Evolutionary conservation across 257 asterid genomes (phyloP).

Genomic region (Solanum ossicruentum): DNA sequence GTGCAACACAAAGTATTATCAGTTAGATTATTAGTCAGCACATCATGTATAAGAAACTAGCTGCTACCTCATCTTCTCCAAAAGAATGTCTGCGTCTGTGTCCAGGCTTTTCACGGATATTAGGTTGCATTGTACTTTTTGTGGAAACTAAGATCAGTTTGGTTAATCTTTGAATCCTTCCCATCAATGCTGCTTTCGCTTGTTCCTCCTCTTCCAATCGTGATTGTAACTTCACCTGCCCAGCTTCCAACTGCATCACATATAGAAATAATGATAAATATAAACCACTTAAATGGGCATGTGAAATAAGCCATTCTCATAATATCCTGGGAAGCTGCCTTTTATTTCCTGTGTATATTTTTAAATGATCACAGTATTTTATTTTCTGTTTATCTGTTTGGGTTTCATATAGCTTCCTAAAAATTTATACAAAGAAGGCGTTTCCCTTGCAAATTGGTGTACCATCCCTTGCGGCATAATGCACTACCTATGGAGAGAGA

Average conservation of each 20-base stretch:
- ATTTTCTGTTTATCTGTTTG: not conserved
- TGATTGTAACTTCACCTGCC: constrained; percentile 72
- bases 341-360: not conserved
- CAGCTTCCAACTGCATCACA: constrained; percentile 65
- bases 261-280: not conserved
- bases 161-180: constrained; percentile 83
- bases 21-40: not conserved
- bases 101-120: constrained; percentile 28
- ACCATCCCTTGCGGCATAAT: not conserved
- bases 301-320: not conserved
- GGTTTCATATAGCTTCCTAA: not conserved
- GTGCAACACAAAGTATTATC: not conserved
- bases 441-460: not conserved
- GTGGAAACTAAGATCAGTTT: constrained; percentile 78
- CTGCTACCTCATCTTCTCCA: constrained; percentile 75
- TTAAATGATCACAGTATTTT: not conserved
- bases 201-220: constrained; percentile 89
- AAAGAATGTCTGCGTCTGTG: constrained; percentile 75
- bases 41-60: not conserved
- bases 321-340: not conserved
- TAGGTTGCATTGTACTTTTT: constrained; percentile 43
- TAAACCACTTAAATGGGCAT: not conserved
- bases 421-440: not conserved
- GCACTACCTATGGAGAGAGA: not conserved
- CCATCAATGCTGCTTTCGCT: constrained; percentile 84